Base-by-base conservation (phyloP, 2,329 filamentous ascomycete species). In the Sphaceloma murrayae region DNA sequence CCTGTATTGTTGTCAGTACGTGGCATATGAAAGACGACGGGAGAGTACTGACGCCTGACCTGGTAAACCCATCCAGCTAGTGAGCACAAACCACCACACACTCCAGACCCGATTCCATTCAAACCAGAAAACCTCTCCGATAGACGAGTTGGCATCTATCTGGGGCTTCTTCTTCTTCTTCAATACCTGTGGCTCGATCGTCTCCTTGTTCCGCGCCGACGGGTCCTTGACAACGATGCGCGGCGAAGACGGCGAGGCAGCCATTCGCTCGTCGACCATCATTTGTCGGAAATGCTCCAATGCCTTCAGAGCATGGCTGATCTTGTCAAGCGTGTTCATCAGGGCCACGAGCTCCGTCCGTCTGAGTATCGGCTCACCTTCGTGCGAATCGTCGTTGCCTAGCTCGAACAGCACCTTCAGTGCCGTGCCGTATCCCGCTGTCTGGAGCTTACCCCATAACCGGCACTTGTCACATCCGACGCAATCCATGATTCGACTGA, bases 401-500 rank as follows among this genome's bases (percentile, higher is more conserved):
- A 87, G 91, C 62, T 98, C 91, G 56, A 98, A 98, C 1, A 98
- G 73, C 3, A 98, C 82, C 66, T 98, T 98, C 50, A 98, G 69
- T 0, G 91, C 91, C 0, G 91, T 86, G 39, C 91, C 91, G 59
- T 95, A 96, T 2, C 91, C 91, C 9, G 85, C 84, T 1, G 87
- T 94, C 66, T 98, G 91, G 27, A 98, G 67, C 66, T 98, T 98
- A 38, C 91, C 91, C 91, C 91, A 98, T 2, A 98, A 78, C 6
- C 91, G 80, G 66, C 91, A 98, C 68, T 98, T 98, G 67, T 98
- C 91, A 63, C 91, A 98, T 33, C 91, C 91, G 14, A 96, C 89
- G 54, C 91, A 98, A 63, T 98, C 91, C 91, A 98, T 98, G 52
- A 96, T 74, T 30, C 91, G 80, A 61, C 85, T 94, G 49, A 98